Evolutionary conservation across 108 stramenopile genomes (phyloP).

Genomic region (Schizochytrium sp.): DNA sequence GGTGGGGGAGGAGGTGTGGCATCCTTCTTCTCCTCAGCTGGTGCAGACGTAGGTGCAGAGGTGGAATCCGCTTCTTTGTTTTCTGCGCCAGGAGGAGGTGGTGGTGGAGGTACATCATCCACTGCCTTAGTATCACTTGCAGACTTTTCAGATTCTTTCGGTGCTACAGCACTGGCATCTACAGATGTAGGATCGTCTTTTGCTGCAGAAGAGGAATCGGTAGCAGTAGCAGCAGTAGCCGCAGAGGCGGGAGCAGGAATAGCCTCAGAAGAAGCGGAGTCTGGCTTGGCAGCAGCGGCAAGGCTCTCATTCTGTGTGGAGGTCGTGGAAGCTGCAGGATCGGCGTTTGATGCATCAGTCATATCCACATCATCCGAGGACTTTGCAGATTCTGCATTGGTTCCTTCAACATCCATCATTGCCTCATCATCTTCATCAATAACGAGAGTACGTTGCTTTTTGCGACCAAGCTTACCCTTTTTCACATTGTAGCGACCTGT

Average conservation of each 20-base stretch:
- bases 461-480: background rate
- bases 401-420: background rate
- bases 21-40: too few species aligned
- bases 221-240: background rate
- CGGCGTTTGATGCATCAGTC: too few species aligned
- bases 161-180: background rate
- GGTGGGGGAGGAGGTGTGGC: too few species aligned
- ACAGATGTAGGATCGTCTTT: background rate
- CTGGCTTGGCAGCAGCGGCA: background rate
- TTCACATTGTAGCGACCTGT: conserved; percentile 13
- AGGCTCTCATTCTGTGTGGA: background rate
- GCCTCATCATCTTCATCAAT: background rate
- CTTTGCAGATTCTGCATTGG: background rate
- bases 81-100: background rate
- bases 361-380: too few species aligned
- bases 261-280: background rate
- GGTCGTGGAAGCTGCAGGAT: too few species aligned
- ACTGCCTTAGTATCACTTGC: background rate
- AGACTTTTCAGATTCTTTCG: background rate
- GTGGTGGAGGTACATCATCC: background rate
- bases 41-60: too few species aligned
- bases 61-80: too few species aligned
- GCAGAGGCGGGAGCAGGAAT: background rate
- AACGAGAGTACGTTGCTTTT: conserved; percentile 2
- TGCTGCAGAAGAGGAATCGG: background rate